Evolutionary conservation across 345 rosid genomes (phyloP).

Genomic region (Pugionium cornutum): DNA sequence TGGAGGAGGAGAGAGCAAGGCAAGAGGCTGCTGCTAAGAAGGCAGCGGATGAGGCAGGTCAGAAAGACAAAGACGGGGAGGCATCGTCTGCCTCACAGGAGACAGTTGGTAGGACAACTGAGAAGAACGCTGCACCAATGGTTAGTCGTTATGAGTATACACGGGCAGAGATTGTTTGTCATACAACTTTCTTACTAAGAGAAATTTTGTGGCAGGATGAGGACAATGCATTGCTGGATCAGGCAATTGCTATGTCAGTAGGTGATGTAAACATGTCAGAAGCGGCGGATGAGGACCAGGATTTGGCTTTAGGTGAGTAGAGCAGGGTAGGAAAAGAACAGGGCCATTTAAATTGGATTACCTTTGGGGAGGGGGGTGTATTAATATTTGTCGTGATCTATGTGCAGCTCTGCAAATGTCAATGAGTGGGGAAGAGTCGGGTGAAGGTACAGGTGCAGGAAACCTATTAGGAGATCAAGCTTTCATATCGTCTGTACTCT

Average conservation of each 20-base stretch:
- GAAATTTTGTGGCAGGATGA: conserved; percentile 47
- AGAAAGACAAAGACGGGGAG: conserved; percentile 56
- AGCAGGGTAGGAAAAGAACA: conserved; percentile 9
- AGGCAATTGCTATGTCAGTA: conserved; percentile 65
- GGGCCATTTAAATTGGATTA: background rate
- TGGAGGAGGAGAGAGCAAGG: conserved; percentile 93
- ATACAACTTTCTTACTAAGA: background rate
- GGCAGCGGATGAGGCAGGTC: conserved; percentile 64
- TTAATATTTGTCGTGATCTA: background rate
- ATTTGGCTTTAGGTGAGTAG: conserved; percentile 64
- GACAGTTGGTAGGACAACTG: conserved; percentile 45
- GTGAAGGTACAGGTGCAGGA: conserved; percentile 41
- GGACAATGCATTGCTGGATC: conserved; percentile 56
- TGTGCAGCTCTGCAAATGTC: conserved; percentile 75
- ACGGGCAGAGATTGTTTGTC: conserved; percentile 4
- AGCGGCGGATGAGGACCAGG: conserved; percentile 58
- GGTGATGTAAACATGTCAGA: conserved; percentile 70
- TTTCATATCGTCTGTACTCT: conserved; percentile 71
- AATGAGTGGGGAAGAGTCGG: conserved; percentile 50
- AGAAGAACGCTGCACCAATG: conserved; percentile 53
- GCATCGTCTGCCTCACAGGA: conserved; percentile 51
- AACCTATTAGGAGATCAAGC: conserved; percentile 66
- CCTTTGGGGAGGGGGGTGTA: background rate
- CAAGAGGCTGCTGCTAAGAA: conserved; percentile 85
- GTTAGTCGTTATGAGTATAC: conserved; percentile 35